Evolutionary conservation across 2,329 filamentous ascomycete species (phyloP), one percentile per base, ranked within the genome.

Genomic region (Hypoxylon rubiginosum): DNA sequence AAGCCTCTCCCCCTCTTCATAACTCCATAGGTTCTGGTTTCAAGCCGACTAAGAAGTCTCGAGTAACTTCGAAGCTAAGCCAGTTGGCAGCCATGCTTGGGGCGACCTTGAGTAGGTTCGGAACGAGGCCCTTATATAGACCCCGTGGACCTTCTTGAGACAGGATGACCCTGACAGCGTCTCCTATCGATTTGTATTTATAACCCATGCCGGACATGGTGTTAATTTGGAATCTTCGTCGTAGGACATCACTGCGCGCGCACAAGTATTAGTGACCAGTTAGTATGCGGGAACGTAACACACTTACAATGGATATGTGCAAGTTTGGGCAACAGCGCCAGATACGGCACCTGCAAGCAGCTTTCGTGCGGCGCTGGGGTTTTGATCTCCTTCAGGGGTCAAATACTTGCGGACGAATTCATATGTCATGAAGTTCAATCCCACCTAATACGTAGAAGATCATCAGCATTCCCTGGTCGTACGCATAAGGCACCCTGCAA

Each of bases 161-260:
- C 58, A 97, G 79, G 73, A 99, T 99, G 54, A 92, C 88, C 55
- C 84, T 87, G 68, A 99, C 83, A 3, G 96, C 96, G 76, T 97
- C 93, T 67, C 88, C 85, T 46, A 99, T 91, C 6, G 90, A 91
- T 75, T 92, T 94, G 83, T 99, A 99, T 78, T 95, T 89, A 81
- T 97, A 98, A 54, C 96, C 96, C 90, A 99, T 95, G 55, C 96
- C 96, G 51, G 92, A 93, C 96, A 99, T 99, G 58, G 96, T 97
- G 81, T 99, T 99, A 82, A 99, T 96, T 78, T 99, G 96, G 79
- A 99, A 99, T 54, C 96, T 89, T 65, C 96, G 90, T 32, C 96
- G 92, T 58, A 99, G 85, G 2, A 99, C 95, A 77, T 97, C 94
- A 77, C 93, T 96, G 66, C 15, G 8, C 11, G 51, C 4, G n/a